Evolutionary conservation across 2,329 filamentous ascomycete genomes (phyloP), one percentile per base, ranked within the genome.

Genomic region (Pseudocercospora crystallina): DNA sequence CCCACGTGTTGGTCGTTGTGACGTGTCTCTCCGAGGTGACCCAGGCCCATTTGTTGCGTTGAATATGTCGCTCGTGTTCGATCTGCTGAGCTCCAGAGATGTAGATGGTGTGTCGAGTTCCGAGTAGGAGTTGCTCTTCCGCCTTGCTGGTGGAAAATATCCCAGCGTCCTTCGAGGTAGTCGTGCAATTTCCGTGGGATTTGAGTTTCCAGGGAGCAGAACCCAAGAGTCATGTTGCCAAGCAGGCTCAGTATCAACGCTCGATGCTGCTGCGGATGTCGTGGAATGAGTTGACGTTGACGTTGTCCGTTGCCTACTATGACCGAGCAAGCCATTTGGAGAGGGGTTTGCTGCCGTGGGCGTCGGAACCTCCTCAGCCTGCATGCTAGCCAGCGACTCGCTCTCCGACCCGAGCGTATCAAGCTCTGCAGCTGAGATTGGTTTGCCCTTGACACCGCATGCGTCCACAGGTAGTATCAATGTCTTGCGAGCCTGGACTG

Each of bases 181-280:
- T 29, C 94, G 84, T 12, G 85, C 90, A 58, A 99, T 94, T 68
- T 96, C 89, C 17, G 94, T 84, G 1, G 89, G 85, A 17, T 84
- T 78, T 12, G 76, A 74, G 56, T 81, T 80, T 15, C 84, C 86
- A 56, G 92, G 88, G 20, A 96, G 79, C 29, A 86, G 76, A 1
- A 96, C 89, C 90, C 90, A 96, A 39, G 89, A 85, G 51, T 96
- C 89, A 70, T 96, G 90, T 52, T 82, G 86, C 89, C 90, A 96
- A 4, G 83, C 82, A 40, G 73, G 78, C 43, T 88, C 86, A 29
- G 79, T 73, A n/a, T 85, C 81, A 31, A 73, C 69, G 43, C 69
- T 70, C 12, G 68, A 67, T 4, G 54, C 63, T 12, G 63, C 61
- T 5, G 67, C 71, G 8, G 72, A 71, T 3, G 65, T 58, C 14